phyloP scores from a whole-genome alignment of 176 grass and related monocot genomes.

The Oryza nivara region DNA sequence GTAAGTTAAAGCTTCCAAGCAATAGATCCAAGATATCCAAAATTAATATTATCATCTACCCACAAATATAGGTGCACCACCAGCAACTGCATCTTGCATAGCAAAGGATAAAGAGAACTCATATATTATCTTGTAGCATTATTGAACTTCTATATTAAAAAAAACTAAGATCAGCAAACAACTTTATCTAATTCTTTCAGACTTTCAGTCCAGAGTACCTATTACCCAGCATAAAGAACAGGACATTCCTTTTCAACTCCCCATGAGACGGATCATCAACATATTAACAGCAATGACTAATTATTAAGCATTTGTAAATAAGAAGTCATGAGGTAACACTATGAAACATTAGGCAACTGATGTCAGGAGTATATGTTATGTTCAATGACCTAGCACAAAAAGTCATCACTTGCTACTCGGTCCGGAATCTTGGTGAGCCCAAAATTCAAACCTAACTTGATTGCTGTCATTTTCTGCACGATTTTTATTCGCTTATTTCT shows the following conservation, averaged over 20 bases:
- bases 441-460: not conserved
- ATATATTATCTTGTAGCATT: slow-evolving; percentile 22
- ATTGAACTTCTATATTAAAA: not conserved
- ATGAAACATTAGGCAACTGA: not conserved
- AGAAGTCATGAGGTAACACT: not conserved
- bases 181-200: not conserved
- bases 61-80: slow-evolving; percentile 28
- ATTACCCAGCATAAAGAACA: slow-evolving; percentile 8
- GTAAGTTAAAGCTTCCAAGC: slow-evolving; percentile 5
- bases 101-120: slow-evolving; percentile 1
- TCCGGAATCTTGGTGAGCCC: not conserved
- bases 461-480: not conserved
- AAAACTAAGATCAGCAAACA: not conserved
- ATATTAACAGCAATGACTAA: not conserved
- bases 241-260: not conserved
- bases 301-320: not conserved
- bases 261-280: not conserved
- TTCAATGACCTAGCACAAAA: not conserved
- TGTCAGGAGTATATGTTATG: not conserved
- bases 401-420: not conserved
- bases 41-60: slow-evolving; percentile 7
- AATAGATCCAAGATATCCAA: slow-evolving; percentile 33
- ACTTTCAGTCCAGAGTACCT: not conserved
- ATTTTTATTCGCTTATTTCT: not conserved
- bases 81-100: slow-evolving; percentile 34